Conservation (phyloP, 2,329 filamentous ascomycete species). For the Pseudogymnoascus sp. region DNA sequence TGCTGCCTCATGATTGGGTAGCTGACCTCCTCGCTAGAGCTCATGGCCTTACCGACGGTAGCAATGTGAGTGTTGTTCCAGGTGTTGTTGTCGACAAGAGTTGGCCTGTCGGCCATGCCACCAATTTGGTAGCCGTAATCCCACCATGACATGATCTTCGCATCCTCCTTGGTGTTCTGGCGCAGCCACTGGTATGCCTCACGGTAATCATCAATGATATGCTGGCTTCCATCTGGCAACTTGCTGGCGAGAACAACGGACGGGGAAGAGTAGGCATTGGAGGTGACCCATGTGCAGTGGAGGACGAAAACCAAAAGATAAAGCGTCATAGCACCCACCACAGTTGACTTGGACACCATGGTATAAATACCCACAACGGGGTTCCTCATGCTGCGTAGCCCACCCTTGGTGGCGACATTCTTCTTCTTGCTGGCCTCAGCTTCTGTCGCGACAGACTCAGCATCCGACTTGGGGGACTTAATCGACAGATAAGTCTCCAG, state of each 20-base stretch:
- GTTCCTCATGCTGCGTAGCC: slow-evolving; percentile 61
- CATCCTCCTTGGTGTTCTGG: slow-evolving; percentile 89
- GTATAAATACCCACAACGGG: slow-evolving; percentile 80
- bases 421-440: slow-evolving; percentile 47
- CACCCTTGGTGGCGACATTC: slow-evolving; percentile 37
- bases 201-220: slow-evolving; percentile 98
- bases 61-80: slow-evolving; percentile 99
- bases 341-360: slow-evolving; percentile 66
- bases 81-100: slow-evolving; percentile 97
- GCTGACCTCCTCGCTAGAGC: slow-evolving; percentile 91
- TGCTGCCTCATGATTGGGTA: slow-evolving; percentile 98
- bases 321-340: slow-evolving; percentile 62
- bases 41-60: slow-evolving; percentile 98
- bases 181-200: slow-evolving; percentile 99
- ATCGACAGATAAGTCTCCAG: slow-evolving; percentile 75
- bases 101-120: slow-evolving; percentile 96
- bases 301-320: slow-evolving; percentile 91
- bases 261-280: slow-evolving; percentile 96
- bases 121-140: slow-evolving; percentile 99
- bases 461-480: slow-evolving; percentile 50
- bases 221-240: slow-evolving; percentile 88
- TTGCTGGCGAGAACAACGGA: slow-evolving; percentile 91
- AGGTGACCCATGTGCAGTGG: slow-evolving; percentile 99
- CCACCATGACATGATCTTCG: slow-evolving; percentile 99
- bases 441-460: slow-evolving; percentile 35